Conservation (phyloP, 2,329 filamentous ascomycete species). For the Colletotrichum sp. region DNA sequence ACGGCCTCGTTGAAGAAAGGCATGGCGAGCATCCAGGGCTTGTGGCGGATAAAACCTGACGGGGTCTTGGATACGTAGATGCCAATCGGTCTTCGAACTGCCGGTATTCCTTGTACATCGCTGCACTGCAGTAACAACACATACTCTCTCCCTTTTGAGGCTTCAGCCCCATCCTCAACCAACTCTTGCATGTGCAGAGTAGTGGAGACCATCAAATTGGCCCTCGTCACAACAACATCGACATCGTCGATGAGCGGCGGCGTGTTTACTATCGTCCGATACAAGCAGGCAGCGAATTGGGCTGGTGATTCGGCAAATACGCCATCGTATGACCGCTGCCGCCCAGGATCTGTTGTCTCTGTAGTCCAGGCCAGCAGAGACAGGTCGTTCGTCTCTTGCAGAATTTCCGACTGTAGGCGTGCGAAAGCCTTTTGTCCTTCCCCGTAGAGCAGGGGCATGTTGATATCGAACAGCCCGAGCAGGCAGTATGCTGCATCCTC, state of each 20-base stretch:
- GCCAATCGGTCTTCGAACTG: neutral
- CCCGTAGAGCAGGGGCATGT: conserved; percentile 30
- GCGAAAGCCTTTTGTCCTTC: conserved; percentile 28
- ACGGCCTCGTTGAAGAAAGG: neutral
- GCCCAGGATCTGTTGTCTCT: neutral
- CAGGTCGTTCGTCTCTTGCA: neutral
- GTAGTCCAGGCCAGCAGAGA: conserved; percentile 1
- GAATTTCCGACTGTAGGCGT: conserved; percentile 18
- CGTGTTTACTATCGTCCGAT: neutral
- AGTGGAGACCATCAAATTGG: neutral
- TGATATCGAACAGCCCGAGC: conserved; percentile 30
- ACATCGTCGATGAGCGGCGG: neutral
- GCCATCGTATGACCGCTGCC: neutral
- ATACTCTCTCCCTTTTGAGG: neutral
- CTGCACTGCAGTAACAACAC: neutral
- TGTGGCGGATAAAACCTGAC: neutral
- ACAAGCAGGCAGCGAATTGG: neutral
- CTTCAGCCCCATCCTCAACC: neutral
- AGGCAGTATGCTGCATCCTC: conserved; percentile 31
- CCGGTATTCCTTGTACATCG: neutral
- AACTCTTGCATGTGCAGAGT: neutral
- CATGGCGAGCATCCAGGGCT: neutral
- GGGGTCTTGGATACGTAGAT: neutral
- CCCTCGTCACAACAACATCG: neutral
- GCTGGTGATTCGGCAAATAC: neutral